phyloP scores from a whole-genome alignment of 2,329 filamentous ascomycete genomes.

The Cytospora schulzeri region DNA sequence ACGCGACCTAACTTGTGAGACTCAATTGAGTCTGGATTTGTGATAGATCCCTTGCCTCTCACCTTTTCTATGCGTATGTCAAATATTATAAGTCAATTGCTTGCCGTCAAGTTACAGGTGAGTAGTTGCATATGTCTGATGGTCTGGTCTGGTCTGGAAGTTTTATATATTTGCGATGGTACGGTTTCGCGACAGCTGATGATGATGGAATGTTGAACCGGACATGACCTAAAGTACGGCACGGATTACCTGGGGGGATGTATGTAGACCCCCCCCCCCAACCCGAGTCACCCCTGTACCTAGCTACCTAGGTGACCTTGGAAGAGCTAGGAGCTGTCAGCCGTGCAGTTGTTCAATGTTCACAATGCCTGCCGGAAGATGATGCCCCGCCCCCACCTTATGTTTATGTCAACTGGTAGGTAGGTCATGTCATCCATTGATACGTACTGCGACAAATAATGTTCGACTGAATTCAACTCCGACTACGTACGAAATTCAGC shows the following conservation, averaged over 20 bases:
- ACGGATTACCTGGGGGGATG: no score
- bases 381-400: constrained; percentile 14
- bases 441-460: neutral
- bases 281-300: no score
- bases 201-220: neutral
- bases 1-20: neutral
- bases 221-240: no score
- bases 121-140: neutral
- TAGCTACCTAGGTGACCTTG: neutral
- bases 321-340: no score
- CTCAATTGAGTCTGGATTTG: neutral
- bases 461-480: no score
- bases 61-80: neutral
- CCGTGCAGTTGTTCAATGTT: no score
- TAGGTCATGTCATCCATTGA: neutral
- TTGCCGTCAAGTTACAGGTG: neutral
- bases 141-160: neutral
- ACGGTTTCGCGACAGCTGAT: neutral
- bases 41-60: neutral
- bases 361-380: neutral
- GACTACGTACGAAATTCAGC: neutral
- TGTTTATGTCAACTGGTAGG: neutral
- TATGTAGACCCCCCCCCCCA: no score
- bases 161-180: neutral
- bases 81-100: neutral